These are phyloP conservation scores for Wallemia hederae DNA, from an alignment of 1,284 basidiomycete species.

Conservation along the genomic window DNA sequence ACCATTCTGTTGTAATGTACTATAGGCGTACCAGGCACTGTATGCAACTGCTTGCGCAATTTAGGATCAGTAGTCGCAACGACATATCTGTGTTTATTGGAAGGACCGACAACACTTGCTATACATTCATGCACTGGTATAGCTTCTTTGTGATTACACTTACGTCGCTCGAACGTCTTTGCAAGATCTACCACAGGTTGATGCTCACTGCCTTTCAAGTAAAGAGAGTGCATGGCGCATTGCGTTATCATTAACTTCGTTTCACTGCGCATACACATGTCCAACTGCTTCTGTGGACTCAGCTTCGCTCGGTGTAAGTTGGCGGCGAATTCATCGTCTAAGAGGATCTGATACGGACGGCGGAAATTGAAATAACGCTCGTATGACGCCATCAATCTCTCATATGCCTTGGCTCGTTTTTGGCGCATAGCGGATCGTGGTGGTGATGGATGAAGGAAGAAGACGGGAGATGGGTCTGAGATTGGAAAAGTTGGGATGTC, in stretches of 20 bases:
- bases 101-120: constrained; percentile 43
- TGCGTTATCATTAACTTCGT: constrained; percentile 70
- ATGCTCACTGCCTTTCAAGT: constrained; percentile 36
- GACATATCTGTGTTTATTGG: constrained; percentile 66
- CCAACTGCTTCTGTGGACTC: constrained; percentile 34
- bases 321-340: constrained; percentile 35
- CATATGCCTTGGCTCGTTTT: constrained; percentile 70
- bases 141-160: constrained; percentile 68
- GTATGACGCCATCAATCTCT: constrained; percentile 70
- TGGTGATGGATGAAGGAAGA: neutral
- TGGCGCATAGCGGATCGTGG: constrained; percentile 38
- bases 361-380: constrained; percentile 57
- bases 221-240: constrained; percentile 71
- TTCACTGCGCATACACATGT: constrained; percentile 40
- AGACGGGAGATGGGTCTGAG: neutral
- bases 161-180: constrained; percentile 67
- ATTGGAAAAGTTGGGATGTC: too few relatives aligned
- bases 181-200: constrained; percentile 58
- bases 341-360: constrained; percentile 64
- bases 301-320: constrained; percentile 35
- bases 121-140: constrained; percentile 64
- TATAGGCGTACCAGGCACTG: constrained; percentile 50
- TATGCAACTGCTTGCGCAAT: constrained; percentile 33
- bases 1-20: constrained; percentile 69
- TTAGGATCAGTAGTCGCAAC: constrained; percentile 45